phyloP scores from a whole-genome alignment of 2,329 filamentous ascomycete genomes.

The Nothophaeocryptopus gaeumannii region DNA sequence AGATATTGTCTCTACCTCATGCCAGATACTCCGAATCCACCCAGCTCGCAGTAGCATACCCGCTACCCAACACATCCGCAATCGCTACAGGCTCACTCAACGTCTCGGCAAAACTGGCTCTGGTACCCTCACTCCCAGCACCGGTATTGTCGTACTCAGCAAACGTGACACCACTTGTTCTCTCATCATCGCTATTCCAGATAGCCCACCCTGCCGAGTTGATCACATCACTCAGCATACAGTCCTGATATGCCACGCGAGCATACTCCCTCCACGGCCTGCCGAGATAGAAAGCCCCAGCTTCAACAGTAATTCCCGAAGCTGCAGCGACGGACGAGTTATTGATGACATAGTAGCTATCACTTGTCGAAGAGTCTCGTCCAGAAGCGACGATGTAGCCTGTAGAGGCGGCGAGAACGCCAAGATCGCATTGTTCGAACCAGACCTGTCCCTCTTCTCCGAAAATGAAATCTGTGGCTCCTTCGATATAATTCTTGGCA shows the following conservation, averaged over 20 bases:
- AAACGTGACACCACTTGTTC: constrained; percentile 54
- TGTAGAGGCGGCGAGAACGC: constrained; percentile 40
- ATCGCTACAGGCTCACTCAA: constrained; percentile 44
- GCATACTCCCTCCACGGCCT: constrained; percentile 54
- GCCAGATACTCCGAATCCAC: constrained; percentile 43
- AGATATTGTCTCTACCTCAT: background rate
- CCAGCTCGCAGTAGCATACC: constrained; percentile 39
- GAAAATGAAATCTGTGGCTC: constrained; percentile 61
- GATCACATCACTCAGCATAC: constrained; percentile 54
- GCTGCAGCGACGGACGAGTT: constrained; percentile 49
- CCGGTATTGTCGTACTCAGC: constrained; percentile 61
- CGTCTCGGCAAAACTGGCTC: constrained; percentile 50
- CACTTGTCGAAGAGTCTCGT: constrained; percentile 39
- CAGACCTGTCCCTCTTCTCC: constrained; percentile 52
- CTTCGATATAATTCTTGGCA: constrained; percentile 55
- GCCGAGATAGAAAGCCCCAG: constrained; percentile 50
- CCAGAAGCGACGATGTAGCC: constrained; percentile 50
- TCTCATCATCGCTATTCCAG: constrained; percentile 52
- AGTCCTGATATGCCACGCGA: constrained; percentile 53
- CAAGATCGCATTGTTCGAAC: constrained; percentile 52
- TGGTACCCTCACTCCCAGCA: constrained; percentile 51
- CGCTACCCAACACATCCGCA: constrained; percentile 45
- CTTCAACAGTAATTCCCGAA: constrained; percentile 36
- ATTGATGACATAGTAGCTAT: constrained; percentile 57
- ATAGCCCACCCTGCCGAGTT: constrained; percentile 58